Evolutionary conservation across 2,329 filamentous ascomycete genomes (phyloP).

Genomic region (Microascus cirrosus): DNA sequence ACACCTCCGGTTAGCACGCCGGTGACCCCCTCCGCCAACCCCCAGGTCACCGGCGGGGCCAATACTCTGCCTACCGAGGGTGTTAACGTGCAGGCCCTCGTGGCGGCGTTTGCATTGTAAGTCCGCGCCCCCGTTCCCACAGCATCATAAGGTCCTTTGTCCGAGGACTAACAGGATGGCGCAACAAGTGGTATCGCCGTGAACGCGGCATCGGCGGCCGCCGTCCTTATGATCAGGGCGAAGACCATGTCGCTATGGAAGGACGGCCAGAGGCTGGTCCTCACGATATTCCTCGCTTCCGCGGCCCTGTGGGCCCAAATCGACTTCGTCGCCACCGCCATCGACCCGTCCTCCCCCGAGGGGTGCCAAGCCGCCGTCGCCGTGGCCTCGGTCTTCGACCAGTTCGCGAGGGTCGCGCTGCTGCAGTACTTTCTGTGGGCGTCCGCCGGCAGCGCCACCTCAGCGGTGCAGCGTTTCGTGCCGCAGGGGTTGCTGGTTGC

Average conservation of each 20-base stretch:
- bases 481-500: conserved; percentile 34
- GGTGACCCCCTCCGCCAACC: not conserved
- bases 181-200: conserved; percentile 38
- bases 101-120: conserved; percentile 45
- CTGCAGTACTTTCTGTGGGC: conserved; percentile 45
- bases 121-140: conserved; percentile 13
- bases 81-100: conserved; percentile 33
- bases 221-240: conserved; percentile 34
- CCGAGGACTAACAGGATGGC: not conserved
- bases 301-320: conserved; percentile 42
- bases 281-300: conserved; percentile 40
- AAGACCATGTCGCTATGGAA: conserved; percentile 37
- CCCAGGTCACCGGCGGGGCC: conserved; percentile 7
- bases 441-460: conserved; percentile 25
- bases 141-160: not conserved
- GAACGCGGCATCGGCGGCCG: conserved; percentile 35
- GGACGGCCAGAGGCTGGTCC: conserved; percentile 54
- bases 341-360: conserved; percentile 27
- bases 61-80: conserved; percentile 29
- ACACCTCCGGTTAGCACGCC: conserved; percentile 2
- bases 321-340: conserved; percentile 37
- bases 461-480: conserved; percentile 23
- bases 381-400: conserved; percentile 44
- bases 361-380: conserved; percentile 40
- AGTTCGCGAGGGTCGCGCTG: conserved; percentile 39